Evolutionary conservation across 106 monocot species (phyloP).

Genomic region (Hemerocallis citrina): DNA sequence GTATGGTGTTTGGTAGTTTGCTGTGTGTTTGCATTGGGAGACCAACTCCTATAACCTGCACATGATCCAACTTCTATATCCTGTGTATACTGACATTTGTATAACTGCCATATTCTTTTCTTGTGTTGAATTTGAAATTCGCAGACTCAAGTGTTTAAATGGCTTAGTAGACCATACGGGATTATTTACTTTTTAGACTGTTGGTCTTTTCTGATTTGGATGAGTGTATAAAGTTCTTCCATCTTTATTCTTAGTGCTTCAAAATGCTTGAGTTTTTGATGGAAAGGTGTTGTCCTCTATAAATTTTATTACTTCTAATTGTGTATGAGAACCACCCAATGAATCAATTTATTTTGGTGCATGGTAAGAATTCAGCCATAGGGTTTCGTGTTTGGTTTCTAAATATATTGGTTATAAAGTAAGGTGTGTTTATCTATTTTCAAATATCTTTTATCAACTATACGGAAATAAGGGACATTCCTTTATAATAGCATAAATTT

Average conservation of each 20-base stretch:
- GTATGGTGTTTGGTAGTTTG: too few relatives aligned
- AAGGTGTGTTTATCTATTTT: not conserved
- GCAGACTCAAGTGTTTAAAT: too few relatives aligned
- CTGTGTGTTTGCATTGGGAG: too few relatives aligned
- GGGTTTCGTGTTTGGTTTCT: not conserved
- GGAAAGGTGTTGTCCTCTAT: too few relatives aligned
- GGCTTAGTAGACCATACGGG: not conserved
- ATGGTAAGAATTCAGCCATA: not conserved
- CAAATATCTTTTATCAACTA: not conserved
- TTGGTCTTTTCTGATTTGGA: not conserved
- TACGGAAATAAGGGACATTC: too few relatives aligned
- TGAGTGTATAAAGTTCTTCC: not conserved
- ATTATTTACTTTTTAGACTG: not conserved
- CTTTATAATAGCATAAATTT: too few relatives aligned
- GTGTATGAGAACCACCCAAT: not conserved
- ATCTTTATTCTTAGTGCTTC: not conserved
- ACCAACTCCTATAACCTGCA: too few relatives aligned
- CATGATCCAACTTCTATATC: too few relatives aligned
- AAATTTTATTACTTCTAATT: too few relatives aligned
- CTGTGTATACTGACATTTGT: too few relatives aligned
- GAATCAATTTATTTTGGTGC: not conserved
- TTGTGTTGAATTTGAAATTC: not conserved
- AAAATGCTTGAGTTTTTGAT: not conserved
- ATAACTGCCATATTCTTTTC: too few relatives aligned
- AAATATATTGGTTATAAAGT: not conserved